A percentile compares a stretch with the other conserved stretches of the same genome.
Conservation (phyloP, 2,329 filamentous ascomycete genomes). For the Paraphaeosphaeria minitans region DNA sequence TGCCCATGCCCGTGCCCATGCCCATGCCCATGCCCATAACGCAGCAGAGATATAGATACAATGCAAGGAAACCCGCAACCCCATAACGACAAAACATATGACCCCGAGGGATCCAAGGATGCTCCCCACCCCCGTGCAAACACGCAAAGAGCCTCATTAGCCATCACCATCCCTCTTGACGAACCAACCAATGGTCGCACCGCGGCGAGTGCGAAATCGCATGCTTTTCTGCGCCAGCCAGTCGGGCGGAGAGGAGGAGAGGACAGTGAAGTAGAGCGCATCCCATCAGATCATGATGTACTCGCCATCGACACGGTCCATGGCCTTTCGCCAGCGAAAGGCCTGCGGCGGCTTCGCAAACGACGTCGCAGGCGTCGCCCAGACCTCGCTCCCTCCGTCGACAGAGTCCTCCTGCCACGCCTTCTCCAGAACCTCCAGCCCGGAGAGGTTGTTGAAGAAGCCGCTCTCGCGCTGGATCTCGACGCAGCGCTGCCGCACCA, state of each 20-base stretch:
- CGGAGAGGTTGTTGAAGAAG: conserved; percentile 91
- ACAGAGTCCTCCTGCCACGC: conserved; percentile 70
- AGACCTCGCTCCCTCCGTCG: conserved; percentile 21
- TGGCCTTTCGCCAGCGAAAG: conserved; percentile 57
- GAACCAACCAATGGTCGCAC: conserved; percentile 14
- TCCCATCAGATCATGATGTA: conserved; percentile 55
- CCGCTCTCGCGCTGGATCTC: conserved; percentile 88
- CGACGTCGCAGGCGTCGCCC: conserved; percentile 22
- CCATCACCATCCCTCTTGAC: conserved; percentile 14
- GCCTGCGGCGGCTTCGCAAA: conserved; percentile 31
- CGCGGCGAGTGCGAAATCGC: conserved; percentile 1
- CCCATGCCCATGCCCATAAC: conserved; percentile 10
- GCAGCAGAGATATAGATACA: conserved; percentile 15
- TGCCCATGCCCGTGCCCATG: conserved; percentile 4
- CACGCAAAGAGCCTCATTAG: conserved; percentile 17
- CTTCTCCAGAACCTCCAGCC: conserved; percentile 82
- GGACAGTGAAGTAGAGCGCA: neutral
- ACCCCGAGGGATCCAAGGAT: neutral
- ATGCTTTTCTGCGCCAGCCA: neutral
- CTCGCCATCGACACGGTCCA: conserved; percentile 57
- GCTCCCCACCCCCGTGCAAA: conserved; percentile 12
- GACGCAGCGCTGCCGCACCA: conserved; percentile 78
- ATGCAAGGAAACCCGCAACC: conserved; percentile 2
- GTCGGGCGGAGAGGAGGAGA: neutral
- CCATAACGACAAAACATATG: neutral